Evolutionary conservation across 805 yeast species (phyloP).

Genomic region (Candida vaughaniae): DNA sequence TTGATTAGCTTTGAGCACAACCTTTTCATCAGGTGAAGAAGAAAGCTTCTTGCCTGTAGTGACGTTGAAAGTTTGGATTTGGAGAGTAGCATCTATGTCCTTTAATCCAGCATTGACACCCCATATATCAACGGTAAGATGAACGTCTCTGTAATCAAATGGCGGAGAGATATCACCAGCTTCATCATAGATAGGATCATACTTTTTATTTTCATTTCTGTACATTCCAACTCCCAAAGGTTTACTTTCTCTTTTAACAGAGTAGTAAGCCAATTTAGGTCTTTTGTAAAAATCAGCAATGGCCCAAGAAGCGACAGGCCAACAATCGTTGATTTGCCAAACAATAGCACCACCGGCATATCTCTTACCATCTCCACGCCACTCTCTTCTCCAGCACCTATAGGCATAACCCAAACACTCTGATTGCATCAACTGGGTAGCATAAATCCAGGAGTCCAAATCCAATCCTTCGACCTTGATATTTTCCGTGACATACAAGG

Average conservation of each 20-base stretch:
- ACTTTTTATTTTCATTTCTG: constrained; percentile 18
- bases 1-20: constrained; percentile 22
- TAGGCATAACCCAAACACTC: constrained; percentile 50
- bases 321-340: constrained; percentile 56
- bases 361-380: constrained; percentile 36
- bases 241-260: constrained; percentile 44
- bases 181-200: constrained; percentile 5
- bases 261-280: constrained; percentile 49
- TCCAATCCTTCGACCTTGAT: constrained; percentile 33
- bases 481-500: constrained; percentile 47
- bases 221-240: constrained; percentile 34
- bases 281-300: constrained; percentile 40
- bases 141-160: constrained; percentile 24
- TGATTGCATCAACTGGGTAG: constrained; percentile 53
- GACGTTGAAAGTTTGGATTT: constrained; percentile 28
- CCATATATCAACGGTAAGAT: constrained; percentile 39
- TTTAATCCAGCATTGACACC: constrained; percentile 32
- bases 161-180: constrained; percentile 14
- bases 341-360: constrained; percentile 45
- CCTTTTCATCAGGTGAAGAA: constrained; percentile 10
- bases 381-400: constrained; percentile 46
- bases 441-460: constrained; percentile 26
- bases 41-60: constrained; percentile 27
- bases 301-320: constrained; percentile 56
- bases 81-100: constrained; percentile 20